Evolutionary conservation across 495 filamentous ascomycete genomes (phyloP), one percentile per base, ranked within the genome.

Genomic region (Penicillium riverlandense): DNA sequence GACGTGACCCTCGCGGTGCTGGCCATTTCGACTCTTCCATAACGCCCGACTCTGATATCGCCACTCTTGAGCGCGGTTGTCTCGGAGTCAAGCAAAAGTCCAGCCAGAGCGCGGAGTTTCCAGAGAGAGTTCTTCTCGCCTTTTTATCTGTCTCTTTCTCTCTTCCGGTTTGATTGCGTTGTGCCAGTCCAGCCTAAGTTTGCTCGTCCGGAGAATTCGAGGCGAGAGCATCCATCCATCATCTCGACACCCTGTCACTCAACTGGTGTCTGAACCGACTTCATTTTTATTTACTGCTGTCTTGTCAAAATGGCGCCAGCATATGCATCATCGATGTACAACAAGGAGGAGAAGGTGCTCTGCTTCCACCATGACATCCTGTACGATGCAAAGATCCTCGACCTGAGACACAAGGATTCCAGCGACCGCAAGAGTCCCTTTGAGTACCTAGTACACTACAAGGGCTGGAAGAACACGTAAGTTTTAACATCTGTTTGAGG

Each of bases 301-400:
- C 14, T 47, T 29, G 28, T 31, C 35, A 69, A 47, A 16, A 87
- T 86, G 83, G 80, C 82, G 32, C 79, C 83, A 45, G 67, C 79
- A 1, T 16, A 16, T 16, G 15, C 15, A n/a, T n/a, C n/a, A 22
- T 22, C 22, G 45, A 78, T 74, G 29, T 98, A 86, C 63, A 69
- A 70, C 40, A 92, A 92, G 62, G 90, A 96, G 55, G 92, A 98
- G 70, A 85, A 82, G 54, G 91, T 94, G 33, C 79, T 98, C 14
- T 98, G 92, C 69, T 98, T 98, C 55, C 92, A 98, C 61, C 85
- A 88, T 64, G 90, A 96, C 47, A 80, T 97, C 58, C 78, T 98
- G 12, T 98, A 98, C 60, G 92, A 98, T 66, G 91, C 92, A 45
- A 96, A 96, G 67, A 83, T 98, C 35, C 71, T 96, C 31, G 91